A percentile compares a stretch with the other conserved stretches of the same genome.
Conservation (phyloP, 2,329 filamentous ascomycete genomes). For the Aspergillus sp. region DNA sequence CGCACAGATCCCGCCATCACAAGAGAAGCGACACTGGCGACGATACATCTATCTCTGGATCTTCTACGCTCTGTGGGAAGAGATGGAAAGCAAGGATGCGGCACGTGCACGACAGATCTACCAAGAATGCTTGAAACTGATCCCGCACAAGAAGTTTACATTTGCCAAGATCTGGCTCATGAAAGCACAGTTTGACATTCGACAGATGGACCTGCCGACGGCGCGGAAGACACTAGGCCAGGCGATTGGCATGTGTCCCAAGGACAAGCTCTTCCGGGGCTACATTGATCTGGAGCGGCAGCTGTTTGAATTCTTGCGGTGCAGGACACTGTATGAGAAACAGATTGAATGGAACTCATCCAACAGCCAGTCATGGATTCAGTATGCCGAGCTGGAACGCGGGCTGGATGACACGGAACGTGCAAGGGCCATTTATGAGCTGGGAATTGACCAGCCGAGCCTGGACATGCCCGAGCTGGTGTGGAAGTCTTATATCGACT, state of each 20-base stretch:
- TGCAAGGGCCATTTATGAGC: slow-evolving; percentile 83
- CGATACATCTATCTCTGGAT: slow-evolving; percentile 97
- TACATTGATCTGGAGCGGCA: slow-evolving; percentile 92
- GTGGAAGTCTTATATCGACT: slow-evolving; percentile 98
- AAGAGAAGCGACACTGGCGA: slow-evolving; percentile 96
- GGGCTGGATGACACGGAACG: slow-evolving; percentile 86
- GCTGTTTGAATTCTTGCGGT: slow-evolving; percentile 89
- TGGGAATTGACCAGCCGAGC: slow-evolving; percentile 74
- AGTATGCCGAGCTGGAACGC: slow-evolving; percentile 88
- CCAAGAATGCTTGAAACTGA: slow-evolving; percentile 75
- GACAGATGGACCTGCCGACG: slow-evolving; percentile 72
- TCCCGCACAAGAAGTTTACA: slow-evolving; percentile 95
- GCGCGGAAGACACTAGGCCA: slow-evolving; percentile 86
- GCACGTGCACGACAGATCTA: slow-evolving; percentile 85
- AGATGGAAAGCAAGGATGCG: slow-evolving; percentile 74
- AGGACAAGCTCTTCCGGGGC: slow-evolving; percentile 89
- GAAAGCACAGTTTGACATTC: slow-evolving; percentile 88
- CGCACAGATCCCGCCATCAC: slow-evolving; percentile 87
- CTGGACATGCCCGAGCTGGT: slow-evolving; percentile 96
- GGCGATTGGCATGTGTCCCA: slow-evolving; percentile 90
- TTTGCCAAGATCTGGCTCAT: slow-evolving; percentile 96
- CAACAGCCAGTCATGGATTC: slow-evolving; percentile 93
- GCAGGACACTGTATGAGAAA: slow-evolving; percentile 88
- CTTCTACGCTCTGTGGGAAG: slow-evolving; percentile 95
- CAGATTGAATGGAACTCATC: slow-evolving; percentile 87